These are phyloP conservation scores for Ammopiptanthus mongolicus DNA, from an alignment of 306 rosid species.

Conservation along the genomic window DNA sequence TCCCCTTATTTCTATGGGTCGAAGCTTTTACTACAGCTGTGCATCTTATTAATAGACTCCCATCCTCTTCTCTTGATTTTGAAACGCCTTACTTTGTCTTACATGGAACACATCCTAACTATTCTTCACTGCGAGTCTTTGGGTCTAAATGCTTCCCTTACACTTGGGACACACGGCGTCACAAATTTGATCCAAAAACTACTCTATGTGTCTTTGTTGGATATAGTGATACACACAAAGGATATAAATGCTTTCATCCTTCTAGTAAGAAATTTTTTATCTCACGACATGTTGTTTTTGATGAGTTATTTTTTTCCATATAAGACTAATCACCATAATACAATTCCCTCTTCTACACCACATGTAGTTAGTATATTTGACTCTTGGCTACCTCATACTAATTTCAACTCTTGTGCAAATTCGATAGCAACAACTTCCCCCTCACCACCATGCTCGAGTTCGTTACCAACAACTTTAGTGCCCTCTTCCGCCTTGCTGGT, in stretches of 20 bases:
- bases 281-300: too few relatives aligned
- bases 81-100: neutral
- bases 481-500: too few relatives aligned
- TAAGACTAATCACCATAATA: neutral
- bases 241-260: too few relatives aligned
- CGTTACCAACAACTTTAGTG: neutral
- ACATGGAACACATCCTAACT: neutral
- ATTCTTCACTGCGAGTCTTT: neutral
- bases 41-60: too few relatives aligned
- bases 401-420: neutral
- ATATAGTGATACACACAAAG: too few relatives aligned
- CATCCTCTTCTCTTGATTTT: too few relatives aligned
- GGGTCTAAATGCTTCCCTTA: neutral
- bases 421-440: neutral
- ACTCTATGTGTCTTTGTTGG: too few relatives aligned
- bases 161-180: neutral
- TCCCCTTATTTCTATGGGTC: too few relatives aligned
- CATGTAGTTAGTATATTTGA: constrained; percentile 4
- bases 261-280: too few relatives aligned
- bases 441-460: neutral
- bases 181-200: too few relatives aligned
- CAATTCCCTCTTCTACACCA: neutral
- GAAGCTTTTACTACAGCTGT: too few relatives aligned
- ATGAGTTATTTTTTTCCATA: neutral
- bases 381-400: too few relatives aligned